Base-by-base conservation (phyloP, 129 eudicot genomes). In the Flaveria robusta region DNA sequence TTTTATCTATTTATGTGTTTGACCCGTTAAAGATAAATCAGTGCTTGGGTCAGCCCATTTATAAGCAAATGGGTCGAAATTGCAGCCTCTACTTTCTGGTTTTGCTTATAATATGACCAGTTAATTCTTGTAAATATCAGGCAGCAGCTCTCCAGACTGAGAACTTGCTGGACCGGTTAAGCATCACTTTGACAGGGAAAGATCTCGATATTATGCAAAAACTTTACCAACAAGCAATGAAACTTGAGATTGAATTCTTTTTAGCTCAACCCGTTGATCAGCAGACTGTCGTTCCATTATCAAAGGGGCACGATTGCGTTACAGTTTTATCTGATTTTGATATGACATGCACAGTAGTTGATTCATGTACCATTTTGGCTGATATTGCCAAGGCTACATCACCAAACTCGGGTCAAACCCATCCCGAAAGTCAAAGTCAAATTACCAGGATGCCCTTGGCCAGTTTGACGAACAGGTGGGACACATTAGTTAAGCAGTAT, bases 301-400 rank as follows among this genome's bases (percentile, higher is more conserved):
- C 66, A 9, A 85, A 72, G 86, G 86, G 77, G 58, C 85, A 79
- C 66, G 66, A 81, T 41, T 74, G 60, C 19, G 79, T 88, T 29
- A 70, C 87, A 69, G 41, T 93, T 52, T 93, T 93, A 81, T 86
- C 96, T 52, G 98, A 93, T 85, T 93, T 90, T 83, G 98, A 93
- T 74, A 70, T 93, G 90, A 93, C 98, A 18, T 93, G 98, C 87
- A 84, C 96, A 14, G 88, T 85, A 41, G 85, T 93, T 74, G 98
- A 93, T 83, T 93, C 98, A 49, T 90, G 92, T 84, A 91, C 95
- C n/a, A 51, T 93, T 76, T 82, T 93, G 81, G 95, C 95, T 20
- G 91, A 90, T 68, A 83, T 90, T 79, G 92, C 89, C 51, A 83
- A 88, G 58, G 78, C 78, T 45, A 82, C 94, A 45, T 88, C 90